phyloP scores from a whole-genome alignment of 192 early-diverging fungal genomes.

The Mortierella claussenii region DNA sequence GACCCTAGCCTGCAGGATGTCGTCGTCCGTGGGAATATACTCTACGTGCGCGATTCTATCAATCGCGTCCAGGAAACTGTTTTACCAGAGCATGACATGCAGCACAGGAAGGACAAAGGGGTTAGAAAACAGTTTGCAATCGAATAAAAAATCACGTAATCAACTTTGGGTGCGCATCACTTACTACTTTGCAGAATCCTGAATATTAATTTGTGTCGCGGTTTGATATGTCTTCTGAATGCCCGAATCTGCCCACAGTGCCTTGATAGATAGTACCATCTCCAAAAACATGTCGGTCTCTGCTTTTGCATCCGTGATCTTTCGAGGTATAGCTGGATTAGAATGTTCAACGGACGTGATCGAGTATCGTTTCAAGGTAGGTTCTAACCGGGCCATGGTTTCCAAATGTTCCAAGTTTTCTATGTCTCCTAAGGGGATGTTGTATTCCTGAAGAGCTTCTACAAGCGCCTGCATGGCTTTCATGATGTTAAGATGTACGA shows the following conservation, averaged over 20 bases:
- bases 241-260: conserved; percentile 55
- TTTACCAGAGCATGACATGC: not conserved
- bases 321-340: conserved; percentile 35
- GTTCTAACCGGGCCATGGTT: conserved; percentile 27
- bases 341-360: conserved; percentile 18
- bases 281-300: conserved; percentile 51
- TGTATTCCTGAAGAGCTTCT: conserved; percentile 29
- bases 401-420: conserved; percentile 47
- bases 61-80: conserved; percentile 62
- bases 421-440: conserved; percentile 36
- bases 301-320: conserved; percentile 53
- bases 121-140: too few species aligned
- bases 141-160: too few species aligned
- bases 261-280: conserved; percentile 53
- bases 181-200: conserved; percentile 63
- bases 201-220: conserved; percentile 53
- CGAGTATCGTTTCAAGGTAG: conserved; percentile 52
- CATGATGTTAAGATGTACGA: conserved; percentile 57
- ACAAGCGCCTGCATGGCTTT: conserved; percentile 54
- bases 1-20: conserved; percentile 75
- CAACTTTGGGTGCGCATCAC: not conserved
- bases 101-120: not conserved
- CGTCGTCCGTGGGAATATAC: conserved; percentile 72
- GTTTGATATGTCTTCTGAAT: conserved; percentile 45
- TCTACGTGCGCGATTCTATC: conserved; percentile 58